Evolutionary conservation across 1,284 basidiomycete species (phyloP).

Genomic region (Puccinia brachypodii): DNA sequence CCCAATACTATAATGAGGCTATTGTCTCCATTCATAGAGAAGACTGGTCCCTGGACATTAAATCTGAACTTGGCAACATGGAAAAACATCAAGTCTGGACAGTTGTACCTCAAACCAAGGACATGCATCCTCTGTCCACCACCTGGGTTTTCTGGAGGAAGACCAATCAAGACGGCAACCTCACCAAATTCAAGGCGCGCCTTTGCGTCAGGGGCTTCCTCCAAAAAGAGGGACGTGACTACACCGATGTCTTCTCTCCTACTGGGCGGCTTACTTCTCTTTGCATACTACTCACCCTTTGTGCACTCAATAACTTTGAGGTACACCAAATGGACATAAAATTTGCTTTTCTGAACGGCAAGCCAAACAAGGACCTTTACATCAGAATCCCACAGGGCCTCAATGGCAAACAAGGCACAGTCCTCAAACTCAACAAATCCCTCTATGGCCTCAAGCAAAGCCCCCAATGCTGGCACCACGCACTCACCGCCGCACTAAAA

Average conservation of each 20-base stretch:
- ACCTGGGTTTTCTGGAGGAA: too few species aligned
- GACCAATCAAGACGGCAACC: neutral
- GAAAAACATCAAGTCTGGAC: neutral
- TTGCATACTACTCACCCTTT: neutral
- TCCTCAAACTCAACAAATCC: neutral
- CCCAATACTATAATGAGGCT: constrained; percentile 19
- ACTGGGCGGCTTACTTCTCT: constrained; percentile 1
- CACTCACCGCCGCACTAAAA: neutral
- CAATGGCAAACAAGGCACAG: neutral
- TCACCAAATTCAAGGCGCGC: constrained; percentile 21
- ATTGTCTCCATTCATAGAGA: neutral
- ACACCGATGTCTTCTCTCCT: constrained; percentile 5
- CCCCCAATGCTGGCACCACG: neutral
- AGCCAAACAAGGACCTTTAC: neutral
- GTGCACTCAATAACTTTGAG: neutral
- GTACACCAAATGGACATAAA: constrained; percentile 5
- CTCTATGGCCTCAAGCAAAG: too few species aligned
- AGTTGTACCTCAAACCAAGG: neutral
- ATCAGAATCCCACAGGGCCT: neutral
- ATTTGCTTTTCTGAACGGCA: constrained; percentile 14
- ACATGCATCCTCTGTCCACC: neutral
- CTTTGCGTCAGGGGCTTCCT: constrained; percentile 1
- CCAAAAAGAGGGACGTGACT: constrained; percentile 16
- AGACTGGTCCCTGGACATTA: neutral
- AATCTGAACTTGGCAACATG: neutral